Evolutionary conservation across 2,329 filamentous ascomycete species (phyloP), one percentile per base, ranked within the genome.

Genomic region (Colletotrichum navitas): DNA sequence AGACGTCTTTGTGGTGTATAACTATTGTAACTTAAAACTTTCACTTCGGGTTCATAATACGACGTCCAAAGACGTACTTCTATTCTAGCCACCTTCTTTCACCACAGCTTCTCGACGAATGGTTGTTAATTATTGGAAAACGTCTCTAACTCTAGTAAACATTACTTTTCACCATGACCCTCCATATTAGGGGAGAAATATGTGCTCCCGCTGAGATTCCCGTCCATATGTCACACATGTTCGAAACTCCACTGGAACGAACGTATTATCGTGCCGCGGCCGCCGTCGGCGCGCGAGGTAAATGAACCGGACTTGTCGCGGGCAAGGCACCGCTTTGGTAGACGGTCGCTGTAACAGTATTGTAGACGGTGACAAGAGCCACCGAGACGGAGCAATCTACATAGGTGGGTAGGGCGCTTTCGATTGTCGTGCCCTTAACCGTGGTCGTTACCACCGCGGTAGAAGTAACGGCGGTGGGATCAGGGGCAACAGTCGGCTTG

Each of bases 261-360:
- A 24, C 18, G 8, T 26, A 14, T 29, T 36, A 68, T 24, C 32
- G 54, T n/a, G 36, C 67, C 14, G 26, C 58, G 14, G 34, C 36
- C 36, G 26, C 52, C 7, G 65, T 63, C 2, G 65, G 68, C 21
- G 68, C 59, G 29, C 68, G 68, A 18, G 68, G 68, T n/a, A 45
- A 21, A 45, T 68, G 65, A 10, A 41, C 45, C 21, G 34, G 43
- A 18, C 47, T 39, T 6, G 68, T 71, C n/a, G 63, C 29, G 6
- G 66, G n/a, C 5, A 41, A 56, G 8, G 67, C 32, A 3, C 36
- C 16, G 11, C 26, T 51, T 39, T 64, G 61, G n/a, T 72, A 67
- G 39, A 80, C 74, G 7, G 80, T 82, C 67, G 79, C 76, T 21
- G 77, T 70, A n/a, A 82, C 75, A 1, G 81, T 83, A 75, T 81